Conservation (phyloP, 805 yeast species). For the Teunomyces funiuensis region DNA sequence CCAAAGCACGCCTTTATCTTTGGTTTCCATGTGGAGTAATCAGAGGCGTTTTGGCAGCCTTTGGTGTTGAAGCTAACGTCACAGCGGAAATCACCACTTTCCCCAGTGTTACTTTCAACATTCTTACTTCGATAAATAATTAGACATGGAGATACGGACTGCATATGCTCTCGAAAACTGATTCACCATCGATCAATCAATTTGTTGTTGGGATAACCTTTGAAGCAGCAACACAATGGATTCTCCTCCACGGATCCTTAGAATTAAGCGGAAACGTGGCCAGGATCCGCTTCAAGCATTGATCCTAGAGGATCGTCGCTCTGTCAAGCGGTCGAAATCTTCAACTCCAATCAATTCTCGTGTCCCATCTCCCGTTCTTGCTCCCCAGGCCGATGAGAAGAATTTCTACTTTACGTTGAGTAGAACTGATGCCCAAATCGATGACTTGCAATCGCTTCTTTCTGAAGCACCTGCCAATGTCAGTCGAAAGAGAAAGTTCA, state of each 20-base stretch:
- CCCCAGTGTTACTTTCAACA: constrained; percentile 73
- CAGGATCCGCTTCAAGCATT: constrained; percentile 90
- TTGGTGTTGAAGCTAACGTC: constrained; percentile 67
- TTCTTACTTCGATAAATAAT: constrained; percentile 52
- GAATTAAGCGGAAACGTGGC: constrained; percentile 82
- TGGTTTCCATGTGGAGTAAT: constrained; percentile 79
- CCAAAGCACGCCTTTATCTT: constrained; percentile 48
- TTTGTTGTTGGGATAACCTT: background rate
- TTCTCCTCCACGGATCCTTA: constrained; percentile 59
- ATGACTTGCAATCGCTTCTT: constrained; percentile 11
- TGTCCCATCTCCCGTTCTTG: constrained; percentile 14
- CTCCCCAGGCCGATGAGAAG: constrained; percentile 21
- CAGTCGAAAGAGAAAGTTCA: constrained; percentile 27
- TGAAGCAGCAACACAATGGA: constrained; percentile 5
- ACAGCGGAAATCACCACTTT: constrained; percentile 60
- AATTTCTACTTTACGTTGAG: constrained; percentile 32
- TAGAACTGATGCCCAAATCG: constrained; percentile 31
- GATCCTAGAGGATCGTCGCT: constrained; percentile 41
- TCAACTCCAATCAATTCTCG: constrained; percentile 34
- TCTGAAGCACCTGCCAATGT: background rate
- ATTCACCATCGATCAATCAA: background rate
- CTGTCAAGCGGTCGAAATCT: constrained; percentile 43
- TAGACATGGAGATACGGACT: constrained; percentile 10
- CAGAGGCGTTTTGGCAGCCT: constrained; percentile 65
- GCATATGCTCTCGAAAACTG: background rate